These are phyloP conservation scores for Lobosporangium transversale DNA, from an alignment of 192 early-diverging fungal genomes.

Conservation along the genomic window DNA sequence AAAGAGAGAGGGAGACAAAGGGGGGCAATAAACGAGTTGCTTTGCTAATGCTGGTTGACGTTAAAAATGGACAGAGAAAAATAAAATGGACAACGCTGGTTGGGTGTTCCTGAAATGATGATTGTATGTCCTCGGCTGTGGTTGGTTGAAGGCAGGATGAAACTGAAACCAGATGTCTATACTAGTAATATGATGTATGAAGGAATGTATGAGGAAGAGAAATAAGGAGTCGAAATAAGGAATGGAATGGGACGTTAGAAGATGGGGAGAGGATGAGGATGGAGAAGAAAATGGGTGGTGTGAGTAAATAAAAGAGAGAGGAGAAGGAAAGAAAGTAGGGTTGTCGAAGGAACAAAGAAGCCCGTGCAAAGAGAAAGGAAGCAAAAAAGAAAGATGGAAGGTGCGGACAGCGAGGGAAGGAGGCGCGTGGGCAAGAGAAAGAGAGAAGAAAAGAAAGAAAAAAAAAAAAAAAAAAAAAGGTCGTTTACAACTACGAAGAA, in stretches of 20 bases:
- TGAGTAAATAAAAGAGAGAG: too few species aligned
- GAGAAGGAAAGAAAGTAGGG: neutral
- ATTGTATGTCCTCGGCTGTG: too few species aligned
- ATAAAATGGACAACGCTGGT: too few species aligned
- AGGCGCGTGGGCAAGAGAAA: conserved; percentile 1
- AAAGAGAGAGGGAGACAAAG: neutral
- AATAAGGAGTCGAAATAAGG: conserved; percentile 3
- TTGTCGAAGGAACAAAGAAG: neutral
- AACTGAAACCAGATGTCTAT: too few species aligned
- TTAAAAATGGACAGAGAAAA: neutral
- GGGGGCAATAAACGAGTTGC: neutral
- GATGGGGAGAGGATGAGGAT: neutral
- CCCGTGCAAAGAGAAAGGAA: neutral
- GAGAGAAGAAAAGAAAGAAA: conserved; percentile 11
- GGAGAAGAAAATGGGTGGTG: neutral
- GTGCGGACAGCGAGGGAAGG: neutral
- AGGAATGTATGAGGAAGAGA: too few species aligned
- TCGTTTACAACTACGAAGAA: too few species aligned
- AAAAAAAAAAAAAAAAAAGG: neutral
- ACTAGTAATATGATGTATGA: too few species aligned
- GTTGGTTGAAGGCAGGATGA: too few species aligned
- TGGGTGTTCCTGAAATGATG: too few species aligned
- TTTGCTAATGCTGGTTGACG: neutral
- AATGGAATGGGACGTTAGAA: neutral
- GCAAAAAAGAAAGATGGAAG: neutral